phyloP scores from a whole-genome alignment of 306 rosid genomes.

The Pachyrhizus erosus region DNA sequence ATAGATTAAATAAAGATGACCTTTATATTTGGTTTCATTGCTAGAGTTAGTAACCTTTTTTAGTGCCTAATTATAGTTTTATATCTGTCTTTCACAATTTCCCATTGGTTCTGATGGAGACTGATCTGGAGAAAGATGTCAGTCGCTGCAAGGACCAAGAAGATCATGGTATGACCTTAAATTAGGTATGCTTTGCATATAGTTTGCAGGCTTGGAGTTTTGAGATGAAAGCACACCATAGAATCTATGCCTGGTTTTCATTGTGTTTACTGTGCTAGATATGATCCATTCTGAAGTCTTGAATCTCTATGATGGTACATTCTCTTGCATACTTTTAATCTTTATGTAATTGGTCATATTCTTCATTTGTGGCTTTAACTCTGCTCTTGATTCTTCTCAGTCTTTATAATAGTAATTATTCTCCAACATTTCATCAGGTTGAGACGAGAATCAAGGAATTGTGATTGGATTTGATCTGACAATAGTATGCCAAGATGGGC shows the following conservation, averaged over 20 bases:
- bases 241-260: background rate
- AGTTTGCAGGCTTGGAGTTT: conserved; percentile 24
- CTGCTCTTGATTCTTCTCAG: background rate
- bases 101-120: conserved; percentile 37
- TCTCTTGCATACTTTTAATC: conserved; percentile 15
- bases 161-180: conserved; percentile 24
- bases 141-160: conserved; percentile 32
- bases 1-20: conserved; percentile 14
- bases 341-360: background rate
- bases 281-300: conserved; percentile 27
- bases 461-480: conserved; percentile 16
- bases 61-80: conserved; percentile 19
- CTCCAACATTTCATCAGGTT: background rate
- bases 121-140: conserved; percentile 37
- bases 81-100: conserved; percentile 28
- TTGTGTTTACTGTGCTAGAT: conserved; percentile 6
- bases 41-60: conserved; percentile 8
- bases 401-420: background rate
- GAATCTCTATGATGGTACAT: conserved; percentile 23
- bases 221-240: conserved; percentile 5
- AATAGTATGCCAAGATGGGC: background rate
- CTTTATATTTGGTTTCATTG: background rate
- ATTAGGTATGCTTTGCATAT: conserved; percentile 37
- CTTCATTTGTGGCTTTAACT: background rate
- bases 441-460: background rate